Conservation (phyloP, 345 rosid species). For the Raphanus raphanistrum region DNA sequence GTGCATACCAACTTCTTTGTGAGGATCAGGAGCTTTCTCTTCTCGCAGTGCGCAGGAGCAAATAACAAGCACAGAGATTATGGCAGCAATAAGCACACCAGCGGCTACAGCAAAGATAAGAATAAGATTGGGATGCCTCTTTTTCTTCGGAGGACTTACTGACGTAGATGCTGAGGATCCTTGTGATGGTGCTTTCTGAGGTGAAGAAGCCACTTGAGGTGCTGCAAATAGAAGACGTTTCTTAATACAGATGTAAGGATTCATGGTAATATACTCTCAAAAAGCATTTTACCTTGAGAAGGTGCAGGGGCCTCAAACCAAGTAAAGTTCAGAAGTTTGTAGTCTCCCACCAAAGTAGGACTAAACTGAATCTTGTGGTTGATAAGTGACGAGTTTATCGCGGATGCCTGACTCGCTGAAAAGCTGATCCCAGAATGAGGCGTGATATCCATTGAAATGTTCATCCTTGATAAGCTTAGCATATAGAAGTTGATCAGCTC, state of each 20-base stretch:
- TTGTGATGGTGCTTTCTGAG: conserved; percentile 51
- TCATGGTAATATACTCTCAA: not conserved
- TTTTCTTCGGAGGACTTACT: conserved; percentile 45
- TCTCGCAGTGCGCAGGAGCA: conserved; percentile 58
- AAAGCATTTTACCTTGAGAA: conserved; percentile 60
- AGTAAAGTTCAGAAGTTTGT: conserved; percentile 80
- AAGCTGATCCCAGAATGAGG: conserved; percentile 85
- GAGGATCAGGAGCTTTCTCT: conserved; percentile 54
- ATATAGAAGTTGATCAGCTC: conserved; percentile 83
- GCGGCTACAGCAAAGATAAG: conserved; percentile 66
- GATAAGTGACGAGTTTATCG: conserved; percentile 72
- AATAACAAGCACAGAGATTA: conserved; percentile 57
- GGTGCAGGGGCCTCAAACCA: conserved; percentile 80
- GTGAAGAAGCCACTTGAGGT: conserved; percentile 60
- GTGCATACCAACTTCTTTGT: conserved; percentile 59
- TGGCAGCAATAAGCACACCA: conserved; percentile 58
- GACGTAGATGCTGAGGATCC: conserved; percentile 49
- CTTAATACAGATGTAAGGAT: conserved; percentile 23
- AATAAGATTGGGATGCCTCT: conserved; percentile 58
- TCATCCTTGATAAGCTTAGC: conserved; percentile 65
- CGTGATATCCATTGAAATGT: conserved; percentile 91
- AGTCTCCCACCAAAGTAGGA: conserved; percentile 71
- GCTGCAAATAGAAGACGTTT: conserved; percentile 50
- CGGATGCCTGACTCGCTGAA: conserved; percentile 67
- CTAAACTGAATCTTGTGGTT: conserved; percentile 71